These are phyloP conservation scores for Bolboschoenus planiculmis DNA, from an alignment of 176 grass and related monocot genomes.

Conservation along the genomic window DNA sequence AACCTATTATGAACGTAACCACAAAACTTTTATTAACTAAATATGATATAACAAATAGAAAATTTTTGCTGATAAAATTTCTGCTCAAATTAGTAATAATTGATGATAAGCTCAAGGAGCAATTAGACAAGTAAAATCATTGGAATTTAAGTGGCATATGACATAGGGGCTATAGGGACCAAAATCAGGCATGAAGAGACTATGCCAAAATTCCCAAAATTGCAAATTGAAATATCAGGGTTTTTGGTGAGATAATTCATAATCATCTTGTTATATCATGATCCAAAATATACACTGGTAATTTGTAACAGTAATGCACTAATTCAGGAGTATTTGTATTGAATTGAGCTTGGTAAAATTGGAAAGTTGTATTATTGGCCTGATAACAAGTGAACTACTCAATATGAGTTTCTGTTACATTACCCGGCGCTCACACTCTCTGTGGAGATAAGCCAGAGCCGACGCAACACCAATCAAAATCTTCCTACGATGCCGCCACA, in stretches of 20 bases:
- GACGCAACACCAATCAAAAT: constrained; percentile 80
- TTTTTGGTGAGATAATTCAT: neutral
- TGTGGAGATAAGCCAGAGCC: constrained; percentile 82
- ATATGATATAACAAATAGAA: neutral
- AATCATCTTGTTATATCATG: neutral
- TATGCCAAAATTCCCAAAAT: neutral
- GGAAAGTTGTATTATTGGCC: neutral
- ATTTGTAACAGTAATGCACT: neutral
- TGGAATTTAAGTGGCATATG: neutral
- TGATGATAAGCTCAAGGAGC: neutral
- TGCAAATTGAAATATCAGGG: neutral
- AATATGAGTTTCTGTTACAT: constrained; percentile 1
- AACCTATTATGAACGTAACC: constrained; percentile 22
- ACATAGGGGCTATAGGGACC: neutral
- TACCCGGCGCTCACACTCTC: constrained; percentile 73
- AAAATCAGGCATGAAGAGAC: neutral
- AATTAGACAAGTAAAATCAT: neutral
- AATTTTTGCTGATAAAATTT: neutral
- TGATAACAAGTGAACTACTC: neutral
- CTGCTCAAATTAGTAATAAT: neutral
- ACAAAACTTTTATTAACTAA: neutral
- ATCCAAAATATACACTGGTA: neutral
- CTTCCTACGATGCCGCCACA: constrained; percentile 59
- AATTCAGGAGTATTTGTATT: neutral
- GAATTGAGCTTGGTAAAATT: neutral